phyloP scores from a whole-genome alignment of 257 asterid genomes.

The Nicotiana knightiana region DNA sequence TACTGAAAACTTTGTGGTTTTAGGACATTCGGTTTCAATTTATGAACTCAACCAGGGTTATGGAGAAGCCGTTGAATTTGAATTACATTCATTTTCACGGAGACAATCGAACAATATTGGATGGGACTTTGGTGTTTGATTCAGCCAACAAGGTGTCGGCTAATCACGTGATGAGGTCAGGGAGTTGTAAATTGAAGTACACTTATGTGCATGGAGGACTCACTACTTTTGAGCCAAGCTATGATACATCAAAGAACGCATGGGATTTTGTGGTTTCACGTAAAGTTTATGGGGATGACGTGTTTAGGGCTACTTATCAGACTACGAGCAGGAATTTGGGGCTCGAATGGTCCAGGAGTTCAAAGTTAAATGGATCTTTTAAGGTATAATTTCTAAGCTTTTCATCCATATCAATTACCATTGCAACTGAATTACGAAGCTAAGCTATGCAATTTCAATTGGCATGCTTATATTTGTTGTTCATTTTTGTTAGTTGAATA shows the following conservation, averaged over 20 bases:
- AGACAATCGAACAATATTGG: conserved; percentile 55
- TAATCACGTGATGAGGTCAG: conserved; percentile 72
- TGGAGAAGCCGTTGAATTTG: conserved; percentile 78
- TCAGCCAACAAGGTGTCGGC: conserved; percentile 81
- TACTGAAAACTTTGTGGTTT: neutral
- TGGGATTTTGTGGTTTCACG: conserved; percentile 83
- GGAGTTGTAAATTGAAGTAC: conserved; percentile 66
- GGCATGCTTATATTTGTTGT: neutral
- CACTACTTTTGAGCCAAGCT: conserved; percentile 78
- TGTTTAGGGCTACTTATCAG: conserved; percentile 78
- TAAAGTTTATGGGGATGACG: conserved; percentile 60
- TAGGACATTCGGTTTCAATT: conserved; percentile 91
- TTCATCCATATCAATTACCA: neutral
- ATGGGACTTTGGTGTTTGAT: conserved; percentile 78
- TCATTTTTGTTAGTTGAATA: neutral
- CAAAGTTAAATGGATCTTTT: conserved; percentile 63
- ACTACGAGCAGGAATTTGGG: conserved; percentile 70
- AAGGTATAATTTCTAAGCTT: conserved; percentile 47
- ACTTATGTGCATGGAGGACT: conserved; percentile 65
- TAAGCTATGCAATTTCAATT: conserved; percentile 5
- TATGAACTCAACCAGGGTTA: conserved; percentile 62
- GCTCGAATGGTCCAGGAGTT: conserved; percentile 79
- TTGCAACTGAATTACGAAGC: neutral
- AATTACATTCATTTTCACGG: conserved; percentile 67
- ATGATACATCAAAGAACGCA: conserved; percentile 61